These are phyloP conservation scores for Exsudoporus floridanus DNA, from an alignment of 1,284 basidiomycete species.

Conservation along the genomic window DNA sequence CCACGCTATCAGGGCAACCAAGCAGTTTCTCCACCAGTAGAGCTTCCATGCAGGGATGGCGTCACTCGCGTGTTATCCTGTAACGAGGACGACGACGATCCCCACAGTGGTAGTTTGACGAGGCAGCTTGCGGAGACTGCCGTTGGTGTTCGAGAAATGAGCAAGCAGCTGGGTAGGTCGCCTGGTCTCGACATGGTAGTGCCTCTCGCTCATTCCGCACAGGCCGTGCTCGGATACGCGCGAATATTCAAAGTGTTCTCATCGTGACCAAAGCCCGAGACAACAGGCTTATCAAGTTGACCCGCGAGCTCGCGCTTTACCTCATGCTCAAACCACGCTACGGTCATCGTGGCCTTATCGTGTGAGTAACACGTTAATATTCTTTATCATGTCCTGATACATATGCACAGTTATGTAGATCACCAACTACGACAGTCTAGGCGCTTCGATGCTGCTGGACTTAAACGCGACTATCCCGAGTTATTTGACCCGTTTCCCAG, in stretches of 20 bases:
- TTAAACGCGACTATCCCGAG: slow-evolving; percentile 84
- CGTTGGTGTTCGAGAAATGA: slow-evolving; percentile 96
- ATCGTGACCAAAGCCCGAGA: slow-evolving; percentile 99
- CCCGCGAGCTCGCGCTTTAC: slow-evolving; percentile 92
- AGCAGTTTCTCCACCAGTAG: slow-evolving; percentile 9
- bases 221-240: slow-evolving; percentile 91
- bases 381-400: slow-evolving; percentile 13
- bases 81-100: slow-evolving; percentile 65
- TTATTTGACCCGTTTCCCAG: slow-evolving; percentile 80
- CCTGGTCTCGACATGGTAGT: background rate
- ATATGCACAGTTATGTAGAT: slow-evolving; percentile 80
- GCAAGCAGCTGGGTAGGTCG: slow-evolving; percentile 90
- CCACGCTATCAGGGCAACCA: slow-evolving; percentile 18
- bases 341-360: slow-evolving; percentile 70
- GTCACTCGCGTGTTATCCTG: slow-evolving; percentile 27
- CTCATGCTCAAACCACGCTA: slow-evolving; percentile 80
- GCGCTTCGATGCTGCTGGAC: slow-evolving; percentile 91
- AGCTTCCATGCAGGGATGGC: slow-evolving; percentile 20
- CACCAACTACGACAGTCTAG: slow-evolving; percentile 88
- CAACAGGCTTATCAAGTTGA: slow-evolving; percentile 93
- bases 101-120: slow-evolving; percentile 75
- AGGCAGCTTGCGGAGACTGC: slow-evolving; percentile 96
- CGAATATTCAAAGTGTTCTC: slow-evolving; percentile 89
- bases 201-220: slow-evolving; percentile 17
- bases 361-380: slow-evolving; percentile 49